Evolutionary conservation across 208 protist genomes (phyloP).

Genomic region (Tritrichomonas foetus): DNA sequence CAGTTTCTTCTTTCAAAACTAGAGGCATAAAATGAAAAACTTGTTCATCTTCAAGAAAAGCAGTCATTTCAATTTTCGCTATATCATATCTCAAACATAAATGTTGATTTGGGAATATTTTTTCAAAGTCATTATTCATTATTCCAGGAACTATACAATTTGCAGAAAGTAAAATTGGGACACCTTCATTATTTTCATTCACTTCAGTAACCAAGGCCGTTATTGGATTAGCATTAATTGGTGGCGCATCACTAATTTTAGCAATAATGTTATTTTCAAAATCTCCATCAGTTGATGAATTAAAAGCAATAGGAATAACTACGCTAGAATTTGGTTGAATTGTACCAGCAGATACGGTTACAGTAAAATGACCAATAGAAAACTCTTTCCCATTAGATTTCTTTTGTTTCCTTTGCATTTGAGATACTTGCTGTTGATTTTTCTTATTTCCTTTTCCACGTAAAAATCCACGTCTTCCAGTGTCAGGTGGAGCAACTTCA

Average conservation of each 20-base stretch:
- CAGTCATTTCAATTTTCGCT: not conserved
- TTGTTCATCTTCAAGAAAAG: conserved; percentile 15
- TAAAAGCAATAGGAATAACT: not conserved
- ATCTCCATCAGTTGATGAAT: not conserved
- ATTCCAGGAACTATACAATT: not conserved
- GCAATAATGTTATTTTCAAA: not conserved
- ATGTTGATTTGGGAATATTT: not conserved
- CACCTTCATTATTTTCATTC: not conserved
- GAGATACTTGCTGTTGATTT: not conserved
- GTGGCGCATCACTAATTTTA: not conserved
- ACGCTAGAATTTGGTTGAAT: not conserved
- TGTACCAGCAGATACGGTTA: not conserved
- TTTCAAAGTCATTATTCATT: not conserved
- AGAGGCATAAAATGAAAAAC: not conserved
- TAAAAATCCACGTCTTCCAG: not conserved
- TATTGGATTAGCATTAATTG: not conserved
- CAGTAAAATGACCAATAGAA: not conserved
- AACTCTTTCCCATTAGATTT: not conserved
- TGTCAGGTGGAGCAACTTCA: not conserved
- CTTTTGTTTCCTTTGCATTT: not conserved
- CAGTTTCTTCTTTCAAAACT: not conserved
- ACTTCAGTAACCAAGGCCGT: too few species aligned
- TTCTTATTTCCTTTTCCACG: not conserved
- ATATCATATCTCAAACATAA: not conserved
- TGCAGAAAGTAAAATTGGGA: not conserved